These are phyloP conservation scores for Diaporthe velutina DNA, from an alignment of 2,329 filamentous ascomycete genomes.

Conservation along the genomic window DNA sequence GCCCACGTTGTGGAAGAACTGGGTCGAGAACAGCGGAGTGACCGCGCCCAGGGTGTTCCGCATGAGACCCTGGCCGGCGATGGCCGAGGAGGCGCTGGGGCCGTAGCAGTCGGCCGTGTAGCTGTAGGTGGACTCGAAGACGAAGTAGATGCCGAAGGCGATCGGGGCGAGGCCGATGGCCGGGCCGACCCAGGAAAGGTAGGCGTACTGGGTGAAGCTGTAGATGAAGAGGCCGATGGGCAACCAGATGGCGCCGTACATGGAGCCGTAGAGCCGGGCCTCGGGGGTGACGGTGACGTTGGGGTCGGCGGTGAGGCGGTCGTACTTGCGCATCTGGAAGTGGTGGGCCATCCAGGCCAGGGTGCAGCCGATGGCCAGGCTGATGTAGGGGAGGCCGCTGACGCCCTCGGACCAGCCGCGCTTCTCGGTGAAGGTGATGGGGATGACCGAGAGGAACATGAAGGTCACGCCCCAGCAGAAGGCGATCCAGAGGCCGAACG, in stretches of 20 bases:
- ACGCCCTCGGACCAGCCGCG: conserved; percentile 65
- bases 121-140: conserved; percentile 53
- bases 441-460: conserved; percentile 65
- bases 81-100: conserved; percentile 49
- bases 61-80: conserved; percentile 65
- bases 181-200: conserved; percentile 62
- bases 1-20: conserved; percentile 66
- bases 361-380: conserved; percentile 61
- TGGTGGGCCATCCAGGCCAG: conserved; percentile 62
- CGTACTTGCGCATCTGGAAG: conserved; percentile 64
- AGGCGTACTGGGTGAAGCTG: conserved; percentile 64
- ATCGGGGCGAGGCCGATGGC: conserved; percentile 63
- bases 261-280: conserved; percentile 61
- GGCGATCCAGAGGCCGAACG: conserved; percentile 38
- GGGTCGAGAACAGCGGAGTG: conserved; percentile 63
- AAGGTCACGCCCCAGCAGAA: conserved; percentile 63
- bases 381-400: conserved; percentile 64
- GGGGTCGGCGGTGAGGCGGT: conserved; percentile 52
- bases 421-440: conserved; percentile 64
- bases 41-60: conserved; percentile 66
- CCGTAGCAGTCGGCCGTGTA: conserved; percentile 68
- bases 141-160: conserved; percentile 66
- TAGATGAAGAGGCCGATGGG: conserved; percentile 66
- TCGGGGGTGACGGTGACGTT: conserved; percentile 56
- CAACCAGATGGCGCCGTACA: conserved; percentile 60